A percentile compares a stretch with the other conserved stretches of the same genome.
phyloP scores from a whole-genome alignment of 2,329 filamentous ascomycete genomes.

The Magnaporthiopsis incrustans region DNA sequence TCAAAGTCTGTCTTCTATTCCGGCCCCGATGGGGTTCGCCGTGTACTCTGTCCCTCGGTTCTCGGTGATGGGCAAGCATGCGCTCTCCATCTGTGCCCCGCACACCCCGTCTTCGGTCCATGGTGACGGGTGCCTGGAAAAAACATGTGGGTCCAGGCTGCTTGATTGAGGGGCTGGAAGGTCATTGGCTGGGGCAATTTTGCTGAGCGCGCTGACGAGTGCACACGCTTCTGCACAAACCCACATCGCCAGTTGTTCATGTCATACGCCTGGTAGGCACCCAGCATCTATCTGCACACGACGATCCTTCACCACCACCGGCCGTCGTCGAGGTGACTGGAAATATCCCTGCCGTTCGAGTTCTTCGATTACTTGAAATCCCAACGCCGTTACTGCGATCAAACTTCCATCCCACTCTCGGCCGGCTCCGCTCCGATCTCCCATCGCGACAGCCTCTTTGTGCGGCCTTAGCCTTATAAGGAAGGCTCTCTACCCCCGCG shows the following conservation, averaged over 20 bases:
- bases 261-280: background rate
- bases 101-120: background rate
- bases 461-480: conserved; percentile 1
- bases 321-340: background rate
- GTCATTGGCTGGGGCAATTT: background rate
- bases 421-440: background rate
- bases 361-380: background rate
- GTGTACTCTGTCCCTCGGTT: background rate
- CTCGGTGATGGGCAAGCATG: background rate
- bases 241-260: background rate
- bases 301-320: background rate
- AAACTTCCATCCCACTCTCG: background rate
- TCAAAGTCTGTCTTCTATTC: background rate
- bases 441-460: background rate
- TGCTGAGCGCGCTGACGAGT: background rate
- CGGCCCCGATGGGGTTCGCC: background rate
- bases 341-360: background rate
- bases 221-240: background rate
- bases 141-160: background rate
- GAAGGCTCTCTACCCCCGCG: background rate
- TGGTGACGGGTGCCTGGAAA: background rate
- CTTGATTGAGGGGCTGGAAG: too few relatives aligned
- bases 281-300: background rate
- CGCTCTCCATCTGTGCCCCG: background rate
- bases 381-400: background rate